Base-by-base conservation (phyloP, 2,329 filamentous ascomycete genomes). In the Diatrype stigma region DNA sequence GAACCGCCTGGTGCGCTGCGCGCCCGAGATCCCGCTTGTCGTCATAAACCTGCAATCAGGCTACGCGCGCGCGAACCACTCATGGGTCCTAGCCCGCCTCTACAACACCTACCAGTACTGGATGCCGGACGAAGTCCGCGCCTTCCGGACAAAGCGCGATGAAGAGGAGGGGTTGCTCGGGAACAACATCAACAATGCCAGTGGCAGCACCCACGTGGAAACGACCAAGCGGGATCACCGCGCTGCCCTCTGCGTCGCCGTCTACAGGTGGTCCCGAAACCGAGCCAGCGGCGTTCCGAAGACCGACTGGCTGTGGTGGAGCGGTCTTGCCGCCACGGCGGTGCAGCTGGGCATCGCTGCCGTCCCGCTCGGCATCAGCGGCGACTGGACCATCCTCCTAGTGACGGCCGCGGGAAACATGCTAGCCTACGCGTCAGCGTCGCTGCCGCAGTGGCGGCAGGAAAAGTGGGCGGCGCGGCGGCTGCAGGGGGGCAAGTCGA, bases 371-470 rank as follows among this genome's bases (percentile, higher is more conserved):
- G 51, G 37, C 17, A 1, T 57, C 5, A 42, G 50, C 22, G 50
- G 52, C 22, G 48, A 60, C 23, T 59, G 56, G 59, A 40, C 46
- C 21, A 47, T 55, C n/a, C 30, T 62, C n/a, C 21, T 59, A 6
- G 38, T 58, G 2, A 53, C 53, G 2, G 42, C 26, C 0, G 45
- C 38, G 2, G 56, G 47, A 2, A 55, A 47, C 34, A 14, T 47
- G 3, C 49, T 56, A 3, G 52, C 42, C 4, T 26, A 54, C 12
- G 28, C 38, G 10, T 49, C 52, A 3, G 54, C 48, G 14, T 38
- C 40, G 12, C 46, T 63, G 28, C 55, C 56, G n/a, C 58, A 60
- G 38, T 62, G 57, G 60, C n/a, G 23, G 2, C 40, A 38, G 30
- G 57, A 61, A 51, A 62, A 62, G 34, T 56, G 57, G 51, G 47